Evolutionary conservation across 768 basidiomycete species (phyloP).

Genomic region (Crepidotus variabilis): DNA sequence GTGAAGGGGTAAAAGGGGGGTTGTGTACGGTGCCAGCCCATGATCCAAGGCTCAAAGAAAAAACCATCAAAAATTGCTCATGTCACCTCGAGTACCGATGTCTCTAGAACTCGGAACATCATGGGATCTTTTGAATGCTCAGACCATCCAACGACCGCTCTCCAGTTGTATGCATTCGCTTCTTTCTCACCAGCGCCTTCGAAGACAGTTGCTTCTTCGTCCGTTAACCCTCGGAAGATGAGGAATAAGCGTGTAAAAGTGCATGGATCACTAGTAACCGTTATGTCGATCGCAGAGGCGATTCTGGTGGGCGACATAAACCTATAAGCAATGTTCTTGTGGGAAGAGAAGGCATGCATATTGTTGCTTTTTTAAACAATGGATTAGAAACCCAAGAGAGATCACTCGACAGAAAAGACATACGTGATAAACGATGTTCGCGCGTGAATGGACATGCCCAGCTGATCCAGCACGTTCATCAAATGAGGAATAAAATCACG

Average conservation of each 20-base stretch:
- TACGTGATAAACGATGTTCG: slow-evolving; percentile 82
- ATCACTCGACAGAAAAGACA: slow-evolving; percentile 13
- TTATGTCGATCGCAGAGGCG: slow-evolving; percentile 83
- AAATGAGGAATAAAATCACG: slow-evolving; percentile 78
- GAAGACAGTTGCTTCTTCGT: slow-evolving; percentile 75
- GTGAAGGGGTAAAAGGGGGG: not conserved
- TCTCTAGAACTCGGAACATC: slow-evolving; percentile 77
- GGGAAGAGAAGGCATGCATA: slow-evolving; percentile 64
- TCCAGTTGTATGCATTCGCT: slow-evolving; percentile 78
- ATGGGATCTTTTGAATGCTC: slow-evolving; percentile 74
- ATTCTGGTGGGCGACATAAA: slow-evolving; percentile 78
- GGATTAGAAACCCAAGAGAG: slow-evolving; percentile 1
- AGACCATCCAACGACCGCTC: slow-evolving; percentile 75
- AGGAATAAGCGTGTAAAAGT: slow-evolving; percentile 83
- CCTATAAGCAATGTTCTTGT: slow-evolving; percentile 89
- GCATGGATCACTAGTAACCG: slow-evolving; percentile 77
- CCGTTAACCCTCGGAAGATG: slow-evolving; percentile 78
- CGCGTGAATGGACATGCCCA: slow-evolving; percentile 80
- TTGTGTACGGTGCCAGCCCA: not conserved
- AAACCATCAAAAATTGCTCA: slow-evolving; percentile 19
- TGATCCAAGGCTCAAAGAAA: not conserved
- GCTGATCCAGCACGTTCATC: slow-evolving; percentile 76
- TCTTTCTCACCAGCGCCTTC: slow-evolving; percentile 83
- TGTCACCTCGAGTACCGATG: slow-evolving; percentile 69
- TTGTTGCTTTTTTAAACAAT: slow-evolving; percentile 54